These are phyloP conservation scores for Lentithecium fluviatile DNA, from an alignment of 495 filamentous ascomycete genomes.

Conservation along the genomic window DNA sequence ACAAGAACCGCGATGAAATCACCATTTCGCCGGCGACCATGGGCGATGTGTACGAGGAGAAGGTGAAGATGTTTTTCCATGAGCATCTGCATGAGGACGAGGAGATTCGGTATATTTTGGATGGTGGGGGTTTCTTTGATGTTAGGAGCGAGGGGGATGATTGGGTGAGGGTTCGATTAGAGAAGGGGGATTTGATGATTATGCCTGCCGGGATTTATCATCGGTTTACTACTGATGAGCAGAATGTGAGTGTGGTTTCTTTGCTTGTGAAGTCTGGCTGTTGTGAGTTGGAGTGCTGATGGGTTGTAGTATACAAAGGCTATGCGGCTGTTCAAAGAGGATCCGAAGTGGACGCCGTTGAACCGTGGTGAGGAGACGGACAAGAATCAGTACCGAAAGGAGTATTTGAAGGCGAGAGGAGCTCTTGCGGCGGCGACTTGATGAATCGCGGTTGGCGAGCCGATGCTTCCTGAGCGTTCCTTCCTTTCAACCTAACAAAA, in stretches of 20 bases:
- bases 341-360: constrained; percentile 96
- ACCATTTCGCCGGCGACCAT: constrained; percentile 83
- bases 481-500: no score
- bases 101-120: constrained; percentile 96
- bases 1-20: constrained; percentile 94
- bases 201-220: constrained; percentile 97
- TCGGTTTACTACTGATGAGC: constrained; percentile 88
- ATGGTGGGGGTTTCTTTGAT: constrained; percentile 90
- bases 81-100: constrained; percentile 98
- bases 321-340: constrained; percentile 96
- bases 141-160: constrained; percentile 71
- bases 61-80: constrained; percentile 87
- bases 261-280: constrained; percentile 1
- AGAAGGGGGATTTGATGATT: constrained; percentile 75
- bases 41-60: constrained; percentile 83
- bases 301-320: constrained; percentile 79
- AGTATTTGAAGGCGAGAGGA: constrained; percentile 58
- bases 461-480: no score
- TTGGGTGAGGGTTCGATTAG: constrained; percentile 82
- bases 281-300: constrained; percentile 18
- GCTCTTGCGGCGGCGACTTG: background rate
- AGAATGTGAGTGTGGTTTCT: constrained; percentile 65
- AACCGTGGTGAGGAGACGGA: constrained; percentile 80
- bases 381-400: constrained; percentile 70
- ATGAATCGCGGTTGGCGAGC: background rate